Evolutionary conservation across 2,329 filamentous ascomycete genomes (phyloP), one percentile per base, ranked within the genome.

Genomic region (Arthrinium puccinioides): DNA sequence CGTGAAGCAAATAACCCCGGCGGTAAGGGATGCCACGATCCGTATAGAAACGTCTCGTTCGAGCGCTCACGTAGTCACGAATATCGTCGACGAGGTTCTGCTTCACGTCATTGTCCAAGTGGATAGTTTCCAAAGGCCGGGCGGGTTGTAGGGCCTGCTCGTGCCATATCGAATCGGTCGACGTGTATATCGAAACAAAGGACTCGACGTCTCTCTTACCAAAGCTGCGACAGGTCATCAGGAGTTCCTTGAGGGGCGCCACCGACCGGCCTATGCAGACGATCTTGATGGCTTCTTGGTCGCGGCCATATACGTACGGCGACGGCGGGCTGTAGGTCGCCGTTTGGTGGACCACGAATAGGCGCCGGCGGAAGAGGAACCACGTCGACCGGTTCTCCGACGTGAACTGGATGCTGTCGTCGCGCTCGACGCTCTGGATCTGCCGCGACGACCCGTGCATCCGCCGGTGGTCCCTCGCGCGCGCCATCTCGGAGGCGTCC

Each of bases 91-190:
- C 21, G n/a, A 32, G 32, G 9, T 32, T 23, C 21, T 19, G 14
- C 21, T 40, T 40, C 6, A 32, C 10, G 21, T 16, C 28, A 19
- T 24, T 21, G 21, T 36, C 26, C 10, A 36, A 28, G n/a, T 40
- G 32, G 15, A 40, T 23, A 2, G 38, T 26, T 9, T 41, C 37
- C 18, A 44, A 43, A 2, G 54, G 51, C n/a, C 58, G 53, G 6
- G 55, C 42, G 2, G 55, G 54, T 9, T 15, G 14, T 6, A n/a
- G 3, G 6, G 14, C 15, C 4, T n/a, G n/a, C n/a, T n/a, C n/a
- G n/a, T n/a, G 5, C 29, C 1, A 3, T 21, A 9, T 9, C 18
- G 11, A 32, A 32, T 13, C 5, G 4, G 29, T 11, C 9, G 9
- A n/a, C 6, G 25, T 27, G 25, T 27, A 14, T 11, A 27, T 27